A percentile compares a stretch with the other conserved stretches of the same genome.
phyloP scores from a whole-genome alignment of 805 yeast species.

The Candida lessepsii region DNA sequence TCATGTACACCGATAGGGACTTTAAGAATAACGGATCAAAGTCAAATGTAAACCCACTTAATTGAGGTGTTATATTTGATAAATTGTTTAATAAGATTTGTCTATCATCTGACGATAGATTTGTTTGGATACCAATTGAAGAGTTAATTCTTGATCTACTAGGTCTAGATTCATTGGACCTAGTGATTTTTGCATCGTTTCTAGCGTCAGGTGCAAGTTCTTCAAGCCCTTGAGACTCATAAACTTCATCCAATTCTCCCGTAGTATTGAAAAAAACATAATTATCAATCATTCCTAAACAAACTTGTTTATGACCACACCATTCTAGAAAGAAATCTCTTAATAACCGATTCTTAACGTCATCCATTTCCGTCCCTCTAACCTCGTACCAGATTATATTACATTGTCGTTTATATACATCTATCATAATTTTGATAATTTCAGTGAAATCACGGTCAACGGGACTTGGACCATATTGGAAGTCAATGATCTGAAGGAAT shows the following conservation, averaged over 20 bases:
- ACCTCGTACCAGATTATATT: constrained; percentile 12
- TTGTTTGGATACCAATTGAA: no score
- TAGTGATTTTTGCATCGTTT: no score
- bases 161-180: no score
- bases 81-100: constrained; percentile 12
- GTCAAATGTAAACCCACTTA: constrained; percentile 15
- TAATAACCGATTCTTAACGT: neutral
- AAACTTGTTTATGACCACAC: neutral
- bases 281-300: neutral
- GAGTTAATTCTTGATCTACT: no score
- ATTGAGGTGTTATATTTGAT: constrained; percentile 10
- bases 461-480: constrained; percentile 10
- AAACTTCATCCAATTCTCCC: no score
- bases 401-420: constrained; percentile 7
- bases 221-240: no score
- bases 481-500: constrained; percentile 11
- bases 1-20: constrained; percentile 6
- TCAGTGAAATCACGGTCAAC: constrained; percentile 12
- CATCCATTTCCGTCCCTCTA: constrained; percentile 5
- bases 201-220: no score
- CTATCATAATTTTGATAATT: constrained; percentile 5
- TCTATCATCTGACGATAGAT: constrained; percentile 9
- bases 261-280: neutral
- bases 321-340: constrained; percentile 7
- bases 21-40: constrained; percentile 13